Base-by-base conservation (phyloP, 495 filamentous ascomycete species). In the Umbilicaria muhlenbergii region DNA sequence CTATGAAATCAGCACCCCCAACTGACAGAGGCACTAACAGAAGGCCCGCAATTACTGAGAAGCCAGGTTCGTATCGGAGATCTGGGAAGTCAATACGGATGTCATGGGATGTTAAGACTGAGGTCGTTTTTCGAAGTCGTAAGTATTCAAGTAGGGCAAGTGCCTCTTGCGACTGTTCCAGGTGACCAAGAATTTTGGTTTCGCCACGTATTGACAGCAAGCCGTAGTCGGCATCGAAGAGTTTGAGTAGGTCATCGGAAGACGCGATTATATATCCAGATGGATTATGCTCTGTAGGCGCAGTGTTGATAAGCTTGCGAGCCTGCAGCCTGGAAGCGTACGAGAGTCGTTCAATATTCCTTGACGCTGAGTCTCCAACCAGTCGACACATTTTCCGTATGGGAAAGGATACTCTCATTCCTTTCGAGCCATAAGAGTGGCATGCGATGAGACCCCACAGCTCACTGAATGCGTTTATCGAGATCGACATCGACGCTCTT, bases 341-440 rank as follows among this genome's bases (percentile, higher is more conserved):
- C 0, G 84, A 91, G 3, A 94, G 69, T 18, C 87, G 74, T 55
- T 94, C 88, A 32, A 96, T 86, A 50, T 92, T 94, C 39, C 83
- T 67, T 2, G 87, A 91, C 3, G 84, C 83, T 0, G 75, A 83
- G 49, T 96, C 89, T 3, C 88, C 85, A 19, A 96, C 73, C 13
- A 94, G 62, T n/a, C 86, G 75, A 56, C 89, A 95, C 80, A 96
- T 86, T 60, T 92, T 94, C 12, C 88, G 73, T 34, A 94, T 82
- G 0, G 87, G 86, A 52, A 94, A 94, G 0, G 83, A 80, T 2
- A 95, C 86, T 32, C 89, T 70, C 86, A 91, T 94, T 2, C 86
- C 84, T 14, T 70, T 66, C 0, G 67, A 48, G 5, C 78, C 86
- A 54, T 94, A 92, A 1, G 78, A 74, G 56, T 96, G 88, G 44